Evolutionary conservation across 2,329 filamentous ascomycete species (phyloP), one percentile per base, ranked within the genome.

Genomic region (Epichloe elymi): DNA sequence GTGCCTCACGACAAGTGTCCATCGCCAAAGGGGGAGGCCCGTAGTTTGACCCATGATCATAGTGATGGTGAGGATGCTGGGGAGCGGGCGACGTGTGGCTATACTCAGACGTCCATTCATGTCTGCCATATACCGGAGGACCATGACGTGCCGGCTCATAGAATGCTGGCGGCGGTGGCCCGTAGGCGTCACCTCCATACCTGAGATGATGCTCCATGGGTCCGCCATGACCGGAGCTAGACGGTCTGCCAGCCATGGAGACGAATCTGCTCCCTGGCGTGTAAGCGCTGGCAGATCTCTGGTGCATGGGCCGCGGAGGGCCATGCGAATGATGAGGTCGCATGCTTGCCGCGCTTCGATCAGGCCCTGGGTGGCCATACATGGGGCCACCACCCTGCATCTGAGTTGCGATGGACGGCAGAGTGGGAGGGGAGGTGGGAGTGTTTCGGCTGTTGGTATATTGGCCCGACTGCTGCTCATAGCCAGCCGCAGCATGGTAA

Each of bases 401-500:
- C n/a, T 60, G 60, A 10, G 55, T 42, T 23, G 53, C 52, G 49
- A 62, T 59, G 2, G 60, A 58, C 3, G 60, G 60, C n/a, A 62
- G 51, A 4, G 54, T 57, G n/a, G 53, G 44, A 12, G 50, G 55
- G 50, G 55, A n/a, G 50, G 51, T 47, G 26, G 37, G 15, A 36
- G 38, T 50, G 19, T 26, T 46, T 48, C 48, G 53, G 23, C 46
- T 48, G 15, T n/a, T 46, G 33, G 30, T 37, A 35, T 50, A 19
- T 20, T 26, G 33, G 15, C 40, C 8, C n/a, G 20, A 26, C n/a
- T 46, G 40, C 10, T 54, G 52, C 10, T 30, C 35, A 20, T 43
- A 37, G 43, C 19, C 30, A 14, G 33, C 20, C 5, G 41, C 17
- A 30, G 19, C 20, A 17, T 49, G 46, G 38, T 46, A 35, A 7